Conservation (phyloP, 768 basidiomycete species). For the Boletus pseudopeckii region DNA sequence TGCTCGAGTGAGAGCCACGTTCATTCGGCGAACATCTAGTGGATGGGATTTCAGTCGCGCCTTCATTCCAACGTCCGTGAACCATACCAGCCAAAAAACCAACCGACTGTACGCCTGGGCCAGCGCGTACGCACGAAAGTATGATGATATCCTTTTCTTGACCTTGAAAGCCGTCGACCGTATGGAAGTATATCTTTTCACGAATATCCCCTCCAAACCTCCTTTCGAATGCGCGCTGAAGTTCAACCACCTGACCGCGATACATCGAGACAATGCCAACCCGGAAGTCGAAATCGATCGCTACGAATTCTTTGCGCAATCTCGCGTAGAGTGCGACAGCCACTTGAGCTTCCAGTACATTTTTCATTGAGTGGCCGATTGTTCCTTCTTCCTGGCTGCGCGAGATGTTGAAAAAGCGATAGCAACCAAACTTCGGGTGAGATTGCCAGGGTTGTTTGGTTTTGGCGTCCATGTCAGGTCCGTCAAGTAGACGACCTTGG, state of each 20-base stretch:
- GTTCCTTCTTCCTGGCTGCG: constrained; percentile 57
- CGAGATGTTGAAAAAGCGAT: constrained; percentile 83
- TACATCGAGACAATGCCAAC: constrained; percentile 91
- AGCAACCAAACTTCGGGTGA: constrained; percentile 73
- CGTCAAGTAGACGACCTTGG: constrained; percentile 72
- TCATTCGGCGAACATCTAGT: constrained; percentile 84
- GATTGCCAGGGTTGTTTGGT: constrained; percentile 86
- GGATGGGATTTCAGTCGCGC: background rate
- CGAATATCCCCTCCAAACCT: constrained; percentile 71
- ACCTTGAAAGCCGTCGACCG: constrained; percentile 98
- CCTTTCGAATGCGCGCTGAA: constrained; percentile 64
- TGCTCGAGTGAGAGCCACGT: constrained; percentile 97
- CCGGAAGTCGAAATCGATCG: constrained; percentile 49
- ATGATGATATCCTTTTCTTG: constrained; percentile 99
- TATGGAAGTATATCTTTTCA: constrained; percentile 84
- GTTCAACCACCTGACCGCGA: constrained; percentile 78
- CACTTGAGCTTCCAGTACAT: constrained; percentile 66
- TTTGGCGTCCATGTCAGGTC: constrained; percentile 82
- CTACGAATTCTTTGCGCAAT: constrained; percentile 62
- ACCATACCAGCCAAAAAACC: constrained; percentile 81
- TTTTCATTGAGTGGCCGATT: constrained; percentile 68
- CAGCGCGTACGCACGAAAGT: constrained; percentile 92
- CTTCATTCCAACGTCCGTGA: background rate
- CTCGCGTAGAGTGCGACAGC: constrained; percentile 76
- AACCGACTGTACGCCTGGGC: constrained; percentile 74